Conservation (phyloP, 768 basidiomycete species). For the Termitomyces sp. region DNA sequence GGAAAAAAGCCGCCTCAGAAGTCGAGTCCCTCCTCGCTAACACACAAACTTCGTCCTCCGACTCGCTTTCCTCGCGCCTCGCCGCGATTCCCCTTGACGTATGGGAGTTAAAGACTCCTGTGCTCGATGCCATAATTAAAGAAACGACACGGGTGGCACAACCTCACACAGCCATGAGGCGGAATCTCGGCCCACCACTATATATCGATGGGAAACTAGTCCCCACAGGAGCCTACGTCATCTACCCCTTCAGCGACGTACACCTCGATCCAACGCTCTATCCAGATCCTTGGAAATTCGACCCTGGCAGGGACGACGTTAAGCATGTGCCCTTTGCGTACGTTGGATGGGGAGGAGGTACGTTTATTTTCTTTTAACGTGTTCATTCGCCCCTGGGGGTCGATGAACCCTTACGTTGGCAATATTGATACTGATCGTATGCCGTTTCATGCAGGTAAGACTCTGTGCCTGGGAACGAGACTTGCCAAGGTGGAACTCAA, state of each 20-base stretch:
- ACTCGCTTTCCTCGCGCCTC: constrained; percentile 39
- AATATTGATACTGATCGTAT: constrained; percentile 8
- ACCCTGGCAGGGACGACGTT: constrained; percentile 50
- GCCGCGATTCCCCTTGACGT: constrained; percentile 57
- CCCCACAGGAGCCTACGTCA: constrained; percentile 68
- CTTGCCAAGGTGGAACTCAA: constrained; percentile 73
- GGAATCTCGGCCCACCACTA: constrained; percentile 68
- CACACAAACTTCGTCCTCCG: constrained; percentile 21
- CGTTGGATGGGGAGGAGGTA: constrained; percentile 79
- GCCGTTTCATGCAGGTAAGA: constrained; percentile 44
- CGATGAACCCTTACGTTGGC: constrained; percentile 3
- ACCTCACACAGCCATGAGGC: constrained; percentile 77
- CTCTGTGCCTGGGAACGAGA: constrained; percentile 65
- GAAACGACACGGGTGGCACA: constrained; percentile 77
- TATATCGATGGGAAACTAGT: constrained; percentile 65
- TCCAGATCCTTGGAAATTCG: constrained; percentile 73
- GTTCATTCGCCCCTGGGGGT: constrained; percentile 2
- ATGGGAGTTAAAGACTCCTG: constrained; percentile 67
- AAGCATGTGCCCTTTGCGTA: constrained; percentile 49
- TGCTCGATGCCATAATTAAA: constrained; percentile 66
- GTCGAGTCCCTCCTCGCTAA: constrained; percentile 46
- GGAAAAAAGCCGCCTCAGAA: constrained; percentile 53
- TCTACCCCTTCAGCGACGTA: constrained; percentile 77
- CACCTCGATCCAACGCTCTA: constrained; percentile 71
- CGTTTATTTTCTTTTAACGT: constrained; percentile 20